phyloP scores from a whole-genome alignment of 2,329 filamentous ascomycete genomes.

The Fusarium falciforme region DNA sequence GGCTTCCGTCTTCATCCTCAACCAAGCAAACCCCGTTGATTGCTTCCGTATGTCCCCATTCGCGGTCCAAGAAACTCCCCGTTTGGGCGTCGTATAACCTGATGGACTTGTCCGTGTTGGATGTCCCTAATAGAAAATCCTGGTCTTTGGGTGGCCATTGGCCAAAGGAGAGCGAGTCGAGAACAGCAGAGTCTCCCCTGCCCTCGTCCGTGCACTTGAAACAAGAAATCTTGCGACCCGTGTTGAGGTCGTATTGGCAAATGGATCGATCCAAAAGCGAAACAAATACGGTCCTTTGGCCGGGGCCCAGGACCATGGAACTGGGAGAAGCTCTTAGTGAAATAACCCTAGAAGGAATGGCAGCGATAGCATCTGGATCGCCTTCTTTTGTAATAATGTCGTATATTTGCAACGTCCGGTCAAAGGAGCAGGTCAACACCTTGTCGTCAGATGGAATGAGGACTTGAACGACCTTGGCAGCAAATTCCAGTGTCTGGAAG shows the following conservation, averaged over 20 bases:
- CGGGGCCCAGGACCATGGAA: conserved; percentile 79
- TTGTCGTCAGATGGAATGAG: conserved; percentile 80
- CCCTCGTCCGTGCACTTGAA: conserved; percentile 89
- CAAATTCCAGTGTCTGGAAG: conserved; percentile 93
- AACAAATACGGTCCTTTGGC: conserved; percentile 68
- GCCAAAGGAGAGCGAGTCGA: conserved; percentile 80
- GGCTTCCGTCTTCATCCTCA: conserved; percentile 66
- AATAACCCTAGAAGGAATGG: conserved; percentile 80
- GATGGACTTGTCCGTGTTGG: conserved; percentile 95
- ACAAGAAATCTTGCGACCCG: conserved; percentile 74
- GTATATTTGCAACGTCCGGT: conserved; percentile 86
- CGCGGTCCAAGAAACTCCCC: conserved; percentile 82
- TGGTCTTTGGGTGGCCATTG: conserved; percentile 65
- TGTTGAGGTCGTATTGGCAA: conserved; percentile 71
- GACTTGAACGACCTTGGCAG: conserved; percentile 81
- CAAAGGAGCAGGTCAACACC: conserved; percentile 87
- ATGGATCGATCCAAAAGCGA: conserved; percentile 71
- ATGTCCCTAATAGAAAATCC: conserved; percentile 84
- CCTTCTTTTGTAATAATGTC: conserved; percentile 79
- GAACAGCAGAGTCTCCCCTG: conserved; percentile 81
- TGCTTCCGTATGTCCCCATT: conserved; percentile 95
- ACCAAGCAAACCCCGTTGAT: conserved; percentile 86
- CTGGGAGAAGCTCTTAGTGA: conserved; percentile 87
- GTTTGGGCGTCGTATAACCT: conserved; percentile 85
- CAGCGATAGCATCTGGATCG: conserved; percentile 75